Evolutionary conservation across 1,284 basidiomycete genomes (phyloP), one percentile per base, ranked within the genome.

Genomic region (Schizophyllum amplum): DNA sequence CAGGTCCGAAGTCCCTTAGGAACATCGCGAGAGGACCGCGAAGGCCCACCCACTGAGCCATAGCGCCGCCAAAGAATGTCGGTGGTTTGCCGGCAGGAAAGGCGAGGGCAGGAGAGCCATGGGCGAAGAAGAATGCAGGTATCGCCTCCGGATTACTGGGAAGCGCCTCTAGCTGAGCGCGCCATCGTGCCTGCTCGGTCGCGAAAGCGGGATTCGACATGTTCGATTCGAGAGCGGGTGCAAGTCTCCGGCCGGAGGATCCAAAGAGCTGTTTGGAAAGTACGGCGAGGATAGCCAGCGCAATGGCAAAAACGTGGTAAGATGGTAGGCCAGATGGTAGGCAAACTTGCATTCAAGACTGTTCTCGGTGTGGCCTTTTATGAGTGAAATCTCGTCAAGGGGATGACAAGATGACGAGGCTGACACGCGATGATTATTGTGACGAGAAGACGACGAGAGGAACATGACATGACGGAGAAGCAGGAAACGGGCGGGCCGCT

Each of bases 71-170:
- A 9, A 55, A 58, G 24, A 52, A 55, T 51, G 55, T 59, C 3
- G 57, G 42, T 9, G 22, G 50, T 9, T 15, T 26, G 13, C 17
- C 51, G 54, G 5, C 59, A 47, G 76, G 70, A 60, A 74, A 75
- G 2, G 72, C 76, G 27, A 85, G 71, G 65, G 79, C 67, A 1
- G 83, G 84, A 48, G 82, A 82, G 5, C 87, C 86, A 69, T 89
- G 87, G 1, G 78, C 84, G 62, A 90, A 87, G 77, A 87, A 90
- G 73, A 91, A 86, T 0, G 81, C 73, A 1, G 87, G 88, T 26
- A 90, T 86, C 54, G 78, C 79, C 13, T 79, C 71, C 1, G 82
- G 81, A 0, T 81, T 80, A 4, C 76, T 65, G 1, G 87, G 87
- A 0, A 91, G 75, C 0, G 75, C 71, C 1, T 81, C 76, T 2